Conservation (phyloP, 129 eudicot genomes). For the Daucus carota region DH1_v3.0 NC_030384.2:10074001-10074500, state of each 20-base stretch:
- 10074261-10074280: conserved; percentile 11
- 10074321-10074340: background rate
- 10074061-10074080: background rate
- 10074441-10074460: conserved; percentile 76
- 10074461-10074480: conserved; percentile 83
- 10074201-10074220: conserved; percentile 69
- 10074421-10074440: conserved; percentile 83
- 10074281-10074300: conserved; percentile 15
- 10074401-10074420: conserved; percentile 22
- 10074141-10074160: background rate
- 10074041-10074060: background rate
- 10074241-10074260: conserved; percentile 29
- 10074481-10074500: conserved; percentile 67
- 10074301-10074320: background rate
- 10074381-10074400: background rate
- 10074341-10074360: background rate
- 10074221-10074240: conserved; percentile 65
- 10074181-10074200: conserved; percentile 24
- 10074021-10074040: background rate
- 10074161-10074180: background rate
- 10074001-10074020: background rate
- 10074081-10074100: background rate
- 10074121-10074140: background rate
- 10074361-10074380: background rate
- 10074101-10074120: background rate